Base-by-base conservation (phyloP, 2,329 filamentous ascomycete genomes). In the Trichoderma atroviride region DNA sequence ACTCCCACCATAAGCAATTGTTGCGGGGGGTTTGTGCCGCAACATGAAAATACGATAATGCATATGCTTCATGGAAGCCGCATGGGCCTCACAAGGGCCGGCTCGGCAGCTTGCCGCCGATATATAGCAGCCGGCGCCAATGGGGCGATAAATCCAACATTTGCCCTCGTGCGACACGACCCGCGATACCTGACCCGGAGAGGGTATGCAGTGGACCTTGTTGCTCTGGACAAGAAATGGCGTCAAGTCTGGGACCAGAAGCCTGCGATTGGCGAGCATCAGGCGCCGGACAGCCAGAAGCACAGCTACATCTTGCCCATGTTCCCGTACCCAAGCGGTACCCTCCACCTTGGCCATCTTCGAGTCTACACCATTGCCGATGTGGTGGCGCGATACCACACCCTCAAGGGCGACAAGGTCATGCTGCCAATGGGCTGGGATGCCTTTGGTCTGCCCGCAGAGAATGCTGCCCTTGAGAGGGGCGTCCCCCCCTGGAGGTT, bases 371-470 rank as follows among this genome's bases (percentile, higher is more conserved):
- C 93, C 47, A 96, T 97, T 72, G 93, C 93, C 71, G 94, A 97
- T 81, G 91, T 94, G 11, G 82, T 97, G 64, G 89, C 93, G 16
- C 87, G 94, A 66, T 96, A 90, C 76, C 88, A 90, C 74, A 86
- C 86, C 31, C 89, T 97, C 81, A 88, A 90, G 73, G 93, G 93
- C 19, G 85, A 89, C 73, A 81, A 91, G 68, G 92, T 96, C 37
- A 80, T 96, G 65, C 87, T 97, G 72, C 93, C 94, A n/a, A 97
- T 97, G 86, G 94, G 94, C 13, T 97, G 94, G 93, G 94, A 97
- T 83, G 92, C 93, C 5, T 97, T 97, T 81, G 94, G 94, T 2
- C 82, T 97, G 68, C 94, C 94, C 13, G 94, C 94, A 55, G 94
- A 97, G 79, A 97, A 97, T 81, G 94, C 94, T 22, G 94, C 94